Base-by-base conservation (phyloP, 2,329 filamentous ascomycete species). In the Alternaria sp. region DNA sequence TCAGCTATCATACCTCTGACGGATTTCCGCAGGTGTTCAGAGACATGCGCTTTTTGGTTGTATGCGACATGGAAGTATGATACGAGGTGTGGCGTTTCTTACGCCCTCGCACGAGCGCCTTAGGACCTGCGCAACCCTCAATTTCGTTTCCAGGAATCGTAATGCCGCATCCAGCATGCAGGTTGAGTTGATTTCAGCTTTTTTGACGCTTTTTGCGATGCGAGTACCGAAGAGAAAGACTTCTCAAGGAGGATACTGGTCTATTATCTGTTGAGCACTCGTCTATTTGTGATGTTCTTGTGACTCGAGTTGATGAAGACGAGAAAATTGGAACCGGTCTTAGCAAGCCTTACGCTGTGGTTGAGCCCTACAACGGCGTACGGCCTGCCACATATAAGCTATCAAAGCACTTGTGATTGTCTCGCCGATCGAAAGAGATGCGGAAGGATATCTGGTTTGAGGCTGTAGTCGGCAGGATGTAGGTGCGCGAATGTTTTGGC, bases 311-410 rank as follows among this genome's bases (percentile, higher is more conserved):
- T 17, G 32, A 15, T 6, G 32, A 6, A 40, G 8, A n/a, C 32
- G 32, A 40, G 32, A 1, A 40, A 6, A 4, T 10, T 10, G 15
- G 15, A 40, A 10, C 32, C 3, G 8, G 32, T 4, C 10, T 40
- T 15, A 40, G 15, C 32, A 40, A 17, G 32, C 1, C 32, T 6
- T 40, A 4, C 0, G 0, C 0, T 1, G 17, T 10, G 32, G 4
- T 5, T 10, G 1, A n/a, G 15, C 0, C 8, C 32, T 40, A 40
- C 32, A 40, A 8, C 17, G 9, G 32, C 15, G 8, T n/a, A n/a
- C 8, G 9, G 3, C 8, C 8, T n/a, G 32, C 4, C 6, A 40
- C 5, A 40, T 40, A 10, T n/a, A 40, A 1, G 15, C 32, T 10
- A 40, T 10, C 15, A 5, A 4, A 40, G 32, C 2, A 17, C 8